These are phyloP conservation scores for Casuarina equisetifolia DNA, from an alignment of 306 rosid genomes.

Conservation along the genomic window DNA sequence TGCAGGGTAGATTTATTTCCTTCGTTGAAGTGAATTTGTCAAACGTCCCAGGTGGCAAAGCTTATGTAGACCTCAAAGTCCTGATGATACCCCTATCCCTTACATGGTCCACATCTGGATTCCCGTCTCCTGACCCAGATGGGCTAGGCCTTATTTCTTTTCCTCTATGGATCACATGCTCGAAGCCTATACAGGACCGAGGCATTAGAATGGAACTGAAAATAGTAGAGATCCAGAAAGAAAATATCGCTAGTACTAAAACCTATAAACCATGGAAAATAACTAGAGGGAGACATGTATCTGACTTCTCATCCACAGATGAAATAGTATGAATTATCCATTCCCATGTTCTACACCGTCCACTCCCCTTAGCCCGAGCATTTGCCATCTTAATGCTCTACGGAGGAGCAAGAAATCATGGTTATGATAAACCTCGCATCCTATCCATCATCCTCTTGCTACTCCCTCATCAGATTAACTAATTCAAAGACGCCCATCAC, in stretches of 20 bases:
- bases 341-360: constrained; percentile 27
- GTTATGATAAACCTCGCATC: constrained; percentile 60
- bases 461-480: constrained; percentile 47
- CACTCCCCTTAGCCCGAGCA: constrained; percentile 29
- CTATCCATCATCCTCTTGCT: constrained; percentile 52
- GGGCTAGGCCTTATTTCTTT: too few species aligned
- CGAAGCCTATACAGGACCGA: too few species aligned
- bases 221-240: not conserved
- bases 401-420: constrained; percentile 50
- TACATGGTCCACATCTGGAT: too few species aligned
- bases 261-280: too few species aligned
- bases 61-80: too few species aligned
- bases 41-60: too few species aligned
- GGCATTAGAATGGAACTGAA: not conserved
- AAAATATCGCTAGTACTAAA: not conserved
- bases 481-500: constrained; percentile 54
- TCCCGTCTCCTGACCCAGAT: too few species aligned
- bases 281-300: constrained; percentile 32
- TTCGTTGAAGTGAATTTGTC: too few species aligned
- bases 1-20: too few species aligned
- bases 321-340: constrained; percentile 62
- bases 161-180: too few species aligned
- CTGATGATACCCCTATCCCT: too few species aligned
- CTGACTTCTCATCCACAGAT: constrained; percentile 75
- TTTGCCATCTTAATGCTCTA: constrained; percentile 26